These are phyloP conservation scores for Exophiala mesophila DNA, from an alignment of 2,329 filamentous ascomycete species.

Conservation along the genomic window DNA sequence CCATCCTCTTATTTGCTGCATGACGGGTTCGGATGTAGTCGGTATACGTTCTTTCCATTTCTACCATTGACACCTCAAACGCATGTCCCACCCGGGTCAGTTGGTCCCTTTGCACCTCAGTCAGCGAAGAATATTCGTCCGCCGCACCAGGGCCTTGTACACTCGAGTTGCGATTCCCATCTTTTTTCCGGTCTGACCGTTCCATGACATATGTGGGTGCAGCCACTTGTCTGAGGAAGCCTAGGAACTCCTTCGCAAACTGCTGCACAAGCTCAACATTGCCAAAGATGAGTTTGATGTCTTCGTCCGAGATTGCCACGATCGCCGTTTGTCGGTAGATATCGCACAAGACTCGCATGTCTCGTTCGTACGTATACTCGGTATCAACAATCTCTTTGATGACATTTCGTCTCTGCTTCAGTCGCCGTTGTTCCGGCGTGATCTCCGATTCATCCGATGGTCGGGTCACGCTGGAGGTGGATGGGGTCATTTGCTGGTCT, in stretches of 20 bases:
- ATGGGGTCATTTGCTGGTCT: slow-evolving; percentile 12
- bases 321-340: slow-evolving; percentile 94
- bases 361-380: slow-evolving; percentile 81
- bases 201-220: slow-evolving; percentile 71
- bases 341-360: slow-evolving; percentile 96
- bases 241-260: slow-evolving; percentile 76
- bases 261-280: slow-evolving; percentile 87
- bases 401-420: slow-evolving; percentile 74
- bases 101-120: slow-evolving; percentile 53
- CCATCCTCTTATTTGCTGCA: slow-evolving; percentile 58
- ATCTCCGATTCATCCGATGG: slow-evolving; percentile 16
- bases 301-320: slow-evolving; percentile 72
- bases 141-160: slow-evolving; percentile 42
- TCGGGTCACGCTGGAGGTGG: slow-evolving; percentile 9
- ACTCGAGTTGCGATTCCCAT: slow-evolving; percentile 45
- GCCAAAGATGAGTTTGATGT: slow-evolving; percentile 84
- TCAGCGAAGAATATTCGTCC: slow-evolving; percentile 32
- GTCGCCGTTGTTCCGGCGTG: slow-evolving; percentile 58
- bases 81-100: slow-evolving; percentile 55
- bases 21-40: slow-evolving; percentile 63
- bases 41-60: slow-evolving; percentile 62
- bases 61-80: slow-evolving; percentile 51
- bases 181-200: slow-evolving; percentile 50
- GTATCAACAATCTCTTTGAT: slow-evolving; percentile 92
- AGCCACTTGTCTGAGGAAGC: slow-evolving; percentile 73